Percentiles rank a stretch among this genome's conserved stretches.
Evolutionary conservation across 352 stramenopile genomes (phyloP).

Genomic region (Pythium biforme): DNA sequence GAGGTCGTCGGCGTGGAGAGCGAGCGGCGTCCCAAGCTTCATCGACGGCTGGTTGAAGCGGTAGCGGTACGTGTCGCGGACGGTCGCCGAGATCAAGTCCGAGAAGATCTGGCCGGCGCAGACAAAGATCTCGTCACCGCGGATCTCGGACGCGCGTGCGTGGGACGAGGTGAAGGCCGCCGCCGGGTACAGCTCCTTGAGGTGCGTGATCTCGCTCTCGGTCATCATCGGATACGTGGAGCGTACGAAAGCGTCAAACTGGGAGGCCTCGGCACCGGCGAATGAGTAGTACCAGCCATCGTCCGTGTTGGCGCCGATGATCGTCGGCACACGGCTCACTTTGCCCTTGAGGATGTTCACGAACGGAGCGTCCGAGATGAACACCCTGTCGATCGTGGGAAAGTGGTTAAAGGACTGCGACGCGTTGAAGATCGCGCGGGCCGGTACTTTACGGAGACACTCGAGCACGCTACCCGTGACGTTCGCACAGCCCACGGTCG

Average conservation of each 20-base stretch:
- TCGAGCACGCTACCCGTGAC: neutral
- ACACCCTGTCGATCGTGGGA: slow-evolving; percentile 6
- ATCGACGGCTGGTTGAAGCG: slow-evolving; percentile 12
- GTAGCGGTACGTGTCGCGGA: slow-evolving; percentile 5
- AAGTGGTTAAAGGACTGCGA: neutral
- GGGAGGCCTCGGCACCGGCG: neutral
- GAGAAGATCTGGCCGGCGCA: slow-evolving; percentile 6
- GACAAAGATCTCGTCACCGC: slow-evolving; percentile 4
- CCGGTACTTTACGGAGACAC: neutral
- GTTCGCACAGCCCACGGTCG: neutral
- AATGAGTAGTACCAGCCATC: slow-evolving; percentile 5
- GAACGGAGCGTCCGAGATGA: neutral
- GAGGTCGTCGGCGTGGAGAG: slow-evolving; percentile 7
- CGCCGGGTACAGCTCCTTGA: slow-evolving; percentile 1
- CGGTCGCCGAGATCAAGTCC: neutral
- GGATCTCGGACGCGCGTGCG: neutral
- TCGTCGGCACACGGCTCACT: slow-evolving; percentile 7
- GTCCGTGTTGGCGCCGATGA: slow-evolving; percentile 12
- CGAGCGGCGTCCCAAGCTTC: neutral
- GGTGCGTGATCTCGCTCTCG: neutral
- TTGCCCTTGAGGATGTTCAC: neutral
- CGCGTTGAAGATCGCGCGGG: neutral
- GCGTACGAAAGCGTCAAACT: neutral
- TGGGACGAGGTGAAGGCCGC: neutral
- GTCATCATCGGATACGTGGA: neutral